Conservation (phyloP, 1,284 basidiomycete species). For the Fomes fomentarius region DNA sequence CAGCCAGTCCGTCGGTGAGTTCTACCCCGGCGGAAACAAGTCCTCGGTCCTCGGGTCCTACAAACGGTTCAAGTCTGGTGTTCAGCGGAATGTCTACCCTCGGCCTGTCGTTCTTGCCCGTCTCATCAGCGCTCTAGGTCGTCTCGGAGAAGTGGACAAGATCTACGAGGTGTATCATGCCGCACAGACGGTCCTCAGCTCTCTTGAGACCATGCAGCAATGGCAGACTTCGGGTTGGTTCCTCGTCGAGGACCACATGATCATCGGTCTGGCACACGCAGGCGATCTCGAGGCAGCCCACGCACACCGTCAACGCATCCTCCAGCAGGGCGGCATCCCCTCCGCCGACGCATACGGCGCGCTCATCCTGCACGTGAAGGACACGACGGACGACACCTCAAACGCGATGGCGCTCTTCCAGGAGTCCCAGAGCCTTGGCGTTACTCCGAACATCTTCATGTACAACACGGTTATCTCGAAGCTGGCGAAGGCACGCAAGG, state of each 20-base stretch:
- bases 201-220: slow-evolving; percentile 47
- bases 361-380: slow-evolving; percentile 84
- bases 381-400: slow-evolving; percentile 92
- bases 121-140: slow-evolving; percentile 72
- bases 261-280: slow-evolving; percentile 80
- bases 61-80: slow-evolving; percentile 41
- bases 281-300: slow-evolving; percentile 83
- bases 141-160: slow-evolving; percentile 61
- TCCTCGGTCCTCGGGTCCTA: slow-evolving; percentile 37
- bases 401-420: slow-evolving; percentile 85
- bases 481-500: slow-evolving; percentile 90
- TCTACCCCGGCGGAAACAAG: slow-evolving; percentile 33
- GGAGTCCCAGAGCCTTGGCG: slow-evolving; percentile 74
- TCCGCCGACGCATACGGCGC: slow-evolving; percentile 90
- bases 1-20: slow-evolving; percentile 46
- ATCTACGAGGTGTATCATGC: slow-evolving; percentile 71
- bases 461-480: slow-evolving; percentile 98
- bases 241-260: slow-evolving; percentile 85
- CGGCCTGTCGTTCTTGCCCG: slow-evolving; percentile 57
- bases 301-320: slow-evolving; percentile 78
- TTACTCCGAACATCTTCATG: slow-evolving; percentile 82
- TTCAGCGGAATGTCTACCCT: slow-evolving; percentile 49
- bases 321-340: slow-evolving; percentile 79
- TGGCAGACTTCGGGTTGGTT: slow-evolving; percentile 72
- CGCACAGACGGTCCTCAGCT: slow-evolving; percentile 64